Evolutionary conservation across 129 eudicot species (phyloP).

Genomic region (Artemisia tridentata): DNA sequence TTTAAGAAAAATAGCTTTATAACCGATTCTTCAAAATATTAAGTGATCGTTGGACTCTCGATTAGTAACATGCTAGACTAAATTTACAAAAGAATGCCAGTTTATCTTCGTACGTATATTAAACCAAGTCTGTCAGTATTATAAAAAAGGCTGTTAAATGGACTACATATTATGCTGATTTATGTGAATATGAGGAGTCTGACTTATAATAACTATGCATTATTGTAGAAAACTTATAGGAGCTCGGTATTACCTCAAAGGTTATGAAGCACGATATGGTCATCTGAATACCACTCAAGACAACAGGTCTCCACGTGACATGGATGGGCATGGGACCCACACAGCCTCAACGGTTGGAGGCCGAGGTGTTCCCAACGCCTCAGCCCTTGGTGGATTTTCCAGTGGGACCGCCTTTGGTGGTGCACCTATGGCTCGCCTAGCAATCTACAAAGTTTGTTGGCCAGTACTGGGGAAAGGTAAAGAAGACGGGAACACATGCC

Average conservation of each 20-base stretch:
- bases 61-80: too few relatives aligned
- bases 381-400: constrained; percentile 77
- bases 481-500: constrained; percentile 75
- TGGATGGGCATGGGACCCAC: constrained; percentile 97
- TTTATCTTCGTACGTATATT: too few relatives aligned
- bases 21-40: too few relatives aligned
- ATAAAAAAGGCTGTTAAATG: background rate
- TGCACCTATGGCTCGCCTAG: constrained; percentile 72
- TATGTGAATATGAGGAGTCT: background rate
- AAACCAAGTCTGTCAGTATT: too few relatives aligned
- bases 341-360: constrained; percentile 89
- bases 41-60: too few relatives aligned
- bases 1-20: too few relatives aligned
- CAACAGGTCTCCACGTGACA: constrained; percentile 81
- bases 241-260: constrained; percentile 81
- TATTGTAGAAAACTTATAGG: constrained; percentile 80
- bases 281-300: constrained; percentile 56
- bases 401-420: constrained; percentile 92
- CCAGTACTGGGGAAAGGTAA: constrained; percentile 60
- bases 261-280: constrained; percentile 66
- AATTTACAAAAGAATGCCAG: too few relatives aligned
- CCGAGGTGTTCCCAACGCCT: constrained; percentile 46
- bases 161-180: background rate
- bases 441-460: constrained; percentile 95
- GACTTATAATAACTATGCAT: constrained; percentile 4